A percentile compares a stretch with the other conserved stretches of the same genome.
Conservation (phyloP, 1,284 basidiomycete genomes). For the Cystobasidium slooffiae region DNA sequence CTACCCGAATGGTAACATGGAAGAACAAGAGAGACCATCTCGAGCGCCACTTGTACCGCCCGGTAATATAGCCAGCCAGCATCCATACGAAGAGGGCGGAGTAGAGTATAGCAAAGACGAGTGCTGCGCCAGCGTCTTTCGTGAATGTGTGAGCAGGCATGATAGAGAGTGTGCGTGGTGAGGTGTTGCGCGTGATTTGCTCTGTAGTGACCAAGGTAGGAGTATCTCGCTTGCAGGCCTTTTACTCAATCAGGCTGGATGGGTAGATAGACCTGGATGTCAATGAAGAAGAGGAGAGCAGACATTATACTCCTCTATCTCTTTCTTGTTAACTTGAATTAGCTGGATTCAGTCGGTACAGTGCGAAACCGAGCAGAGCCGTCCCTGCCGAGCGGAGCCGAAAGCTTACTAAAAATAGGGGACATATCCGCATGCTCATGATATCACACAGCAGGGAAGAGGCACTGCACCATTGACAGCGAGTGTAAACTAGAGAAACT, state of each 20-base stretch:
- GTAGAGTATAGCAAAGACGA: slow-evolving; percentile 31
- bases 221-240: not conserved
- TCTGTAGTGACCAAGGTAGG: too few species aligned
- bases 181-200: not conserved
- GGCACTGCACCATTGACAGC: not conserved
- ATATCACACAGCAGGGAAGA: not conserved
- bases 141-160: slow-evolving; percentile 26
- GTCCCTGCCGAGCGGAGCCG: slow-evolving; percentile 8
- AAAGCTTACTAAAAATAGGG: not conserved
- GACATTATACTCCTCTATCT: not conserved
- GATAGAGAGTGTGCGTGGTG: too few species aligned
- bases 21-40: slow-evolving; percentile 29
- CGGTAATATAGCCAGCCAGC: slow-evolving; percentile 23
- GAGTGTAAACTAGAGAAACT: not conserved
- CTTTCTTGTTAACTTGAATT: too few species aligned
- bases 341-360: too few species aligned
- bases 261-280: not conserved
- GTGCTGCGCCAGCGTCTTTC: slow-evolving; percentile 28
- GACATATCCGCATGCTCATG: not conserved
- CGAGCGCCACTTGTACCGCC: slow-evolving; percentile 31
- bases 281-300: not conserved
- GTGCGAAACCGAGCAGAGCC: not conserved
- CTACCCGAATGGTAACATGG: slow-evolving; percentile 29
- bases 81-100: slow-evolving; percentile 23
- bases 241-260: not conserved